These are phyloP conservation scores for Lepidium africanum DNA, from an alignment of 345 rosid species.

Conservation along the genomic window DNA sequence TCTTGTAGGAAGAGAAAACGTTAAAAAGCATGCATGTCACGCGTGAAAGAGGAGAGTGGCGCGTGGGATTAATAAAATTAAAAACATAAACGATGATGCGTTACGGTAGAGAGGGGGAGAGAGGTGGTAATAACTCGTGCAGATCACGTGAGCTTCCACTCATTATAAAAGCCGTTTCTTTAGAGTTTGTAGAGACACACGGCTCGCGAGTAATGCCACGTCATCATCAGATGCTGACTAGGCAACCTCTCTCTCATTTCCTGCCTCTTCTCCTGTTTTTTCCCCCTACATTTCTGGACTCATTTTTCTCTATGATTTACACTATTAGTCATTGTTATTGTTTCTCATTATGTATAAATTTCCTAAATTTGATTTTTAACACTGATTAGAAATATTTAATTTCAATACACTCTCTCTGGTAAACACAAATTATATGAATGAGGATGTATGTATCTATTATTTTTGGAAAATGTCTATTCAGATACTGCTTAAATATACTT, in stretches of 20 bases:
- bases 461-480: slow-evolving; percentile 4
- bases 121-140: neutral
- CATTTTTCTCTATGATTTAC: no score
- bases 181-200: neutral
- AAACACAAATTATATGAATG: neutral
- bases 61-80: slow-evolving; percentile 10
- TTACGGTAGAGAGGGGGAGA: slow-evolving; percentile 20
- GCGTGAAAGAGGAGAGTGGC: slow-evolving; percentile 11
- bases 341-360: neutral
- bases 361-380: neutral
- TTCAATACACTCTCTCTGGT: neutral
- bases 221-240: slow-evolving; percentile 15
- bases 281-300: slow-evolving; percentile 7
- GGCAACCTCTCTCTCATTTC: slow-evolving; percentile 5
- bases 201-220: slow-evolving; percentile 2
- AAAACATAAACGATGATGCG: slow-evolving; percentile 15
- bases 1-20: slow-evolving; percentile 5
- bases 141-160: slow-evolving; percentile 16
- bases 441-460: neutral
- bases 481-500: neutral
- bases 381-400: neutral
- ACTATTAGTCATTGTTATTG: no score
- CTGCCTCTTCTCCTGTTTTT: slow-evolving; percentile 4
- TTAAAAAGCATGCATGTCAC: slow-evolving; percentile 18
- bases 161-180: slow-evolving; percentile 12